Evolutionary conservation across 129 eudicot genomes (phyloP).

Genomic region (Flaveria linearis): DNA sequence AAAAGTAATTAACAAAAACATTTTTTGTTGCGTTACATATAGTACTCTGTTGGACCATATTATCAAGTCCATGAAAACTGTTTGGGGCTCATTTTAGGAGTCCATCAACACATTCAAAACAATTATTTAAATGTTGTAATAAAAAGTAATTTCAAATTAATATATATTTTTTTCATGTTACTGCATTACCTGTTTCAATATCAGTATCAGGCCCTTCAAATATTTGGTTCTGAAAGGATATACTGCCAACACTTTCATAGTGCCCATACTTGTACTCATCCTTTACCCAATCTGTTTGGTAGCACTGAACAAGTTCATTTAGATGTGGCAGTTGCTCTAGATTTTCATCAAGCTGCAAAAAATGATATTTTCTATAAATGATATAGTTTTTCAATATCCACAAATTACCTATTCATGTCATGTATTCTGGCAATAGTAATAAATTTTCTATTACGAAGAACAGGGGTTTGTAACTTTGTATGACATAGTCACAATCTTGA

Average conservation of each 20-base stretch:
- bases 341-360: conserved; percentile 85
- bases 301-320: conserved; percentile 96
- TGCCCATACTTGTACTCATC: conserved; percentile 95
- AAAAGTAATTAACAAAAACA: background rate
- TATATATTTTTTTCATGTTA: conserved; percentile 13
- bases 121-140: background rate
- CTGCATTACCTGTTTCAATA: conserved; percentile 78
- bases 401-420: background rate
- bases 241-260: conserved; percentile 79
- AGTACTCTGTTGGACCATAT: background rate
- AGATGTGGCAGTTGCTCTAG: conserved; percentile 98
- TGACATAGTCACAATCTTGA: conserved; percentile 14
- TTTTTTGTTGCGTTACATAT: conserved; percentile 2
- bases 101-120: conserved; percentile 18
- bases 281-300: conserved; percentile 93
- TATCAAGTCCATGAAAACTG: background rate
- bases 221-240: conserved; percentile 81
- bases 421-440: conserved; percentile 11
- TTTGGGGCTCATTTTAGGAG: background rate
- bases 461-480: background rate
- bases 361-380: conserved; percentile 9
- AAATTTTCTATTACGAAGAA: conserved; percentile 16
- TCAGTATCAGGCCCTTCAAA: conserved; percentile 99
- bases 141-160: conserved; percentile 1
- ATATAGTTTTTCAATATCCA: conserved; percentile 19